These are phyloP conservation scores for Daldinia bambusicola DNA, from an alignment of 495 filamentous ascomycete genomes.

Conservation along the genomic window DNA sequence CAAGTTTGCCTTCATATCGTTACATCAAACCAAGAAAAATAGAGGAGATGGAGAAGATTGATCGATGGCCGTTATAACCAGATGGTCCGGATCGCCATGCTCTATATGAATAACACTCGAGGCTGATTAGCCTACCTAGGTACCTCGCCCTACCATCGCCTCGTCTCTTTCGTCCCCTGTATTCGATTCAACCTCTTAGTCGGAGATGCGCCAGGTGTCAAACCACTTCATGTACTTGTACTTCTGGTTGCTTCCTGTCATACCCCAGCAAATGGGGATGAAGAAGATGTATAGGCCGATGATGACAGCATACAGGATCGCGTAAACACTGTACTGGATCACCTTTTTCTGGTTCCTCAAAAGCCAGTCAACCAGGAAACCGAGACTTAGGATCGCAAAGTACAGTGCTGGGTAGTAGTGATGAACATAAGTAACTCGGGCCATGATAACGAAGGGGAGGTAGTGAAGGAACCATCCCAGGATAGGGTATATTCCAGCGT, in stretches of 20 bases:
- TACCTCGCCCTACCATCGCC: slow-evolving; percentile 5
- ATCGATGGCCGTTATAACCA: slow-evolving; percentile 56
- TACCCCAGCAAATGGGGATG: slow-evolving; percentile 95
- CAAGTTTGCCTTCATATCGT: slow-evolving; percentile 42
- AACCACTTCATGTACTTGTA: slow-evolving; percentile 96
- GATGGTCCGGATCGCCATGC: slow-evolving; percentile 24
- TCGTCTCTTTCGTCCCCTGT: slow-evolving; percentile 4
- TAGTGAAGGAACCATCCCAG: slow-evolving; percentile 97
- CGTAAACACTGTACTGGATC: slow-evolving; percentile 72
- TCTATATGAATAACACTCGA: slow-evolving; percentile 30
- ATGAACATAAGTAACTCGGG: slow-evolving; percentile 97
- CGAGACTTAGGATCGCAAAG: slow-evolving; percentile 90
- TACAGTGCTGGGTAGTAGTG: slow-evolving; percentile 99
- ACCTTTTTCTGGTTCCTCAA: slow-evolving; percentile 69
- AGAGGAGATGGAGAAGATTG: slow-evolving; percentile 49
- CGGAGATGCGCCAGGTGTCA: slow-evolving; percentile 70
- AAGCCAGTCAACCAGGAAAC: slow-evolving; percentile 89
- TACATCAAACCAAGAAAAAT: slow-evolving; percentile 42
- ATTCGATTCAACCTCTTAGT: slow-evolving; percentile 51
- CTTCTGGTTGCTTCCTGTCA: slow-evolving; percentile 83
- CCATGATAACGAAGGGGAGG: slow-evolving; percentile 95
- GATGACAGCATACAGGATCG: slow-evolving; percentile 73
- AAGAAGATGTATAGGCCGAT: slow-evolving; percentile 89
- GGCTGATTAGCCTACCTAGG: not conserved
- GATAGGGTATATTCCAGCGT: slow-evolving; percentile 88